Conservation (phyloP, 2,329 filamentous ascomycete genomes). For the Talaromyces atroroseus region DNA sequence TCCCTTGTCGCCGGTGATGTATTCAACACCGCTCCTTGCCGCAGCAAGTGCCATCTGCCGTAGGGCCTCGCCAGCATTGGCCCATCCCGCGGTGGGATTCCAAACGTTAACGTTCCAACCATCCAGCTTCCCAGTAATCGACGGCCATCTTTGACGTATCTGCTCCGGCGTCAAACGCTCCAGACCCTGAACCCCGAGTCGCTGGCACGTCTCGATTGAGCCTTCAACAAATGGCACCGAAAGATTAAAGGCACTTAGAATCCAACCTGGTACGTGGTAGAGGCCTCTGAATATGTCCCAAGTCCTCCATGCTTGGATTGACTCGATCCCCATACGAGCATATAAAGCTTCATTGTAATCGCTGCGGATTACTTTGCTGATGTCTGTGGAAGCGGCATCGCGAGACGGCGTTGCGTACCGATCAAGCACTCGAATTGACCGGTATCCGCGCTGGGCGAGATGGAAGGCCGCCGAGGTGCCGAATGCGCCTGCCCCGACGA, state of each 20-base stretch:
- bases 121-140: slow-evolving; percentile 9
- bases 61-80: slow-evolving; percentile 46
- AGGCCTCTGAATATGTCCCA: slow-evolving; percentile 45
- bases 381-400: slow-evolving; percentile 62
- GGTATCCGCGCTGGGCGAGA: slow-evolving; percentile 48
- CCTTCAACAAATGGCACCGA: slow-evolving; percentile 11
- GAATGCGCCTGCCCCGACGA: slow-evolving; percentile 62
- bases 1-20: slow-evolving; percentile 3
- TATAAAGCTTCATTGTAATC: slow-evolving; percentile 64
- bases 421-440: slow-evolving; percentile 53
- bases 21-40: slow-evolving; percentile 38
- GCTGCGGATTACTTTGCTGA: slow-evolving; percentile 66
- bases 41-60: slow-evolving; percentile 41
- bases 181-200: slow-evolving; percentile 1
- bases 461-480: slow-evolving; percentile 62
- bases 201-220: slow-evolving; percentile 5
- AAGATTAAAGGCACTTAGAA: slow-evolving; percentile 35
- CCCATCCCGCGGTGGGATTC: slow-evolving; percentile 51
- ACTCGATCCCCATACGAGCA: slow-evolving; percentile 59
- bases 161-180: slow-evolving; percentile 20
- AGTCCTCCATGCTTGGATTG: slow-evolving; percentile 53
- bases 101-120: slow-evolving; percentile 13
- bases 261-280: slow-evolving; percentile 59
- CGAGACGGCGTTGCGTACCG: slow-evolving; percentile 47
- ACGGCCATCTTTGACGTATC: slow-evolving; percentile 49